These are phyloP conservation scores for Salix viminalis DNA, from an alignment of 345 rosid genomes.

Conservation along the genomic window DNA sequence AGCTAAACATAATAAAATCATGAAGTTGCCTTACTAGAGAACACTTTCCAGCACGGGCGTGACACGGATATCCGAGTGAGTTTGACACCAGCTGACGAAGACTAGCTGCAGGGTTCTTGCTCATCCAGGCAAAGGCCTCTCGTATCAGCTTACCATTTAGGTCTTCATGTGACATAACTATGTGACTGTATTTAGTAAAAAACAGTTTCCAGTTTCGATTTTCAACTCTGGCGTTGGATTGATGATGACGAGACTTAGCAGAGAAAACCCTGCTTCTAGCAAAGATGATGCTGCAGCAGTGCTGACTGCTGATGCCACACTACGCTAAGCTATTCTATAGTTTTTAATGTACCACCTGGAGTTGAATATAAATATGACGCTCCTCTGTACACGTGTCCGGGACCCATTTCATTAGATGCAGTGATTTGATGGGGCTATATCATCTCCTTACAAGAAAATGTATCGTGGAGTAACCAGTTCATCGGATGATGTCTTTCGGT, in stretches of 20 bases:
- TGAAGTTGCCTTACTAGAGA: too few species aligned
- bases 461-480: not conserved
- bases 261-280: not conserved
- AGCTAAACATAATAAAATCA: too few species aligned
- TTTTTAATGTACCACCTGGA: not conserved
- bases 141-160: conserved; percentile 13
- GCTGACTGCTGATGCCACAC: not conserved
- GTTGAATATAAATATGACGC: not conserved
- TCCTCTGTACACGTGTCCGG: not conserved
- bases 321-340: not conserved
- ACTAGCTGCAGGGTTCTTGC: conserved; percentile 25
- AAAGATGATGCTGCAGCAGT: not conserved
- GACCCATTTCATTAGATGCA: not conserved
- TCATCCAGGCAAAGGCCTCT: conserved; percentile 9
- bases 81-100: conserved; percentile 3
- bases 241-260: not conserved
- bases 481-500: not conserved
- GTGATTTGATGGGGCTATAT: not conserved
- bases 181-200: not conserved
- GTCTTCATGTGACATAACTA: not conserved
- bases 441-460: not conserved
- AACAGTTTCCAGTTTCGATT: not conserved
- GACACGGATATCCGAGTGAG: conserved; percentile 9
- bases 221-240: not conserved
- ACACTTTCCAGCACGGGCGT: too few species aligned